phyloP scores from a whole-genome alignment of 768 basidiomycete species.

The Termitomyces bulborhizus region DNA sequence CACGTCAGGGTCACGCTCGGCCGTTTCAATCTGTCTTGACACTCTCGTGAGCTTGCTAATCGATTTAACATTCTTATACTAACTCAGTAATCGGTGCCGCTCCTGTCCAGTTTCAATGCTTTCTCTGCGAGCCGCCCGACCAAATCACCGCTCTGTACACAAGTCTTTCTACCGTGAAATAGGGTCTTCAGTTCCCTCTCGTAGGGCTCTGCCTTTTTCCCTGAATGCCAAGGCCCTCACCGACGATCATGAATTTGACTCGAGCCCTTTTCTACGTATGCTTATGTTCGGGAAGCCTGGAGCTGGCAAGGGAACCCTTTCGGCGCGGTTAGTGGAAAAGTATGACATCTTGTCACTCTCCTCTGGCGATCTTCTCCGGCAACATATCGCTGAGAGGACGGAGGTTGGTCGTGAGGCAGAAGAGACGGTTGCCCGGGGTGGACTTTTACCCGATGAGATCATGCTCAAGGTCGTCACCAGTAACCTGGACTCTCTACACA shows the following conservation, averaged over 20 bases:
- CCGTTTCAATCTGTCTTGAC: too few relatives aligned
- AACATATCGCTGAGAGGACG: conserved; percentile 75
- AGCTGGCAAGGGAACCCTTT: conserved; percentile 81
- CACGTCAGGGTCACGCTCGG: neutral
- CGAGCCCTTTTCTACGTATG: conserved; percentile 43
- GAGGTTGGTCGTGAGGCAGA: conserved; percentile 71
- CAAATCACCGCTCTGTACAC: neutral
- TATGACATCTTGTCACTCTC: conserved; percentile 76
- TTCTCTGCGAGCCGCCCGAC: conserved; percentile 5
- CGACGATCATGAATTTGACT: conserved; percentile 30
- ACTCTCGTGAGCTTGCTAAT: too few relatives aligned
- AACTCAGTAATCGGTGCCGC: too few relatives aligned
- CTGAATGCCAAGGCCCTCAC: conserved; percentile 36
- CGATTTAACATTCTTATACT: too few relatives aligned
- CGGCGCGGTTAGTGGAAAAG: conserved; percentile 67
- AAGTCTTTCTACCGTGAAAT: conserved; percentile 17
- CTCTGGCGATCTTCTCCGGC: conserved; percentile 80
- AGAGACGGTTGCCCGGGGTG: conserved; percentile 73
- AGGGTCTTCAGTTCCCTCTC: conserved; percentile 23
- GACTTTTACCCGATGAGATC: conserved; percentile 70
- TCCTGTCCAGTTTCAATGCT: conserved; percentile 8
- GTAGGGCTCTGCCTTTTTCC: conserved; percentile 45
- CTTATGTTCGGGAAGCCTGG: conserved; percentile 81
- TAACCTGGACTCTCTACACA: conserved; percentile 59
- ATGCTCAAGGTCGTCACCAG: conserved; percentile 72